phyloP scores from a whole-genome alignment of 768 basidiomycete species.

The Leccinum longicurvipes region DNA sequence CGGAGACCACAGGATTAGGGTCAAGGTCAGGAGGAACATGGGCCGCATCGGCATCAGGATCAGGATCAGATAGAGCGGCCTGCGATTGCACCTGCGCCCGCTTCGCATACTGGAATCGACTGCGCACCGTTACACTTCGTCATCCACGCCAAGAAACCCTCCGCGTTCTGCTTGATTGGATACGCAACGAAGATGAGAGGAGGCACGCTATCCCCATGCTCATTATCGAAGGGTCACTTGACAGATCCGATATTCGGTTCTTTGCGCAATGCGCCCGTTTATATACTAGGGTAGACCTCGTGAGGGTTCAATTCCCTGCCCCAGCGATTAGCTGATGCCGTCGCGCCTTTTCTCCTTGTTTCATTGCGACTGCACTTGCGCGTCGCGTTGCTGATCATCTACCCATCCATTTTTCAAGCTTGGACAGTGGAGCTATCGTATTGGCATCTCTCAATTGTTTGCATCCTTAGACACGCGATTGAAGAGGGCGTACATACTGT shows the following conservation, averaged over 20 bases:
- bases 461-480: constrained; percentile 2
- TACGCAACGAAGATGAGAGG: constrained; percentile 10
- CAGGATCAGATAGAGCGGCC: neutral
- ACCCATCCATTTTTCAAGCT: neutral
- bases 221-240: constrained; percentile 16
- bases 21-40: neutral
- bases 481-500: constrained; percentile 5
- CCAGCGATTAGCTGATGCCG: neutral
- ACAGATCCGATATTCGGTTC: constrained; percentile 13
- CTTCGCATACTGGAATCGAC: constrained; percentile 16
- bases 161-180: constrained; percentile 21
- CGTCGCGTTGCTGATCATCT: neutral
- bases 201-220: constrained; percentile 12
- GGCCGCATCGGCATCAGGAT: neutral
- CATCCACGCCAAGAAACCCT: constrained; percentile 23
- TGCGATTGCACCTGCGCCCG: constrained; percentile 7
- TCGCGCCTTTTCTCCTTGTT: neutral
- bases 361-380: neutral
- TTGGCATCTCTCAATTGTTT: neutral
- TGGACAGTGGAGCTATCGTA: neutral
- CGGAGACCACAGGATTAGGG: neutral
- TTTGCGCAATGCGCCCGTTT: constrained; percentile 12
- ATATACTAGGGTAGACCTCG: constrained; percentile 17
- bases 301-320: neutral
- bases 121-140: constrained; percentile 21